These are phyloP conservation scores for Amphicarpaea edgeworthii DNA, from an alignment of 306 rosid genomes.

Conservation along the genomic window DNA sequence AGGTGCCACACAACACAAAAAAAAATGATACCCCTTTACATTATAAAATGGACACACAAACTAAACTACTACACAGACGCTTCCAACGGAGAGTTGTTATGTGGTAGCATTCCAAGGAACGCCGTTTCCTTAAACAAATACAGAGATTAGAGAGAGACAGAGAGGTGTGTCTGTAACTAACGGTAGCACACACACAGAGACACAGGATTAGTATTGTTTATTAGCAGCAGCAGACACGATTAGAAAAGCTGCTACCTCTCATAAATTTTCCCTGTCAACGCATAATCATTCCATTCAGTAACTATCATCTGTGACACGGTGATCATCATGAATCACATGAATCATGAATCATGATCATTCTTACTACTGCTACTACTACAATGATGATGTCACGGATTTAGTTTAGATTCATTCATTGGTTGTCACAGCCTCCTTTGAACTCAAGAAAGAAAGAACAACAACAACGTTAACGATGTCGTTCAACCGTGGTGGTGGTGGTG, in stretches of 20 bases:
- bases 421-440: background rate
- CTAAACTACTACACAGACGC: background rate
- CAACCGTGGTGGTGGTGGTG: slow-evolving; percentile 15
- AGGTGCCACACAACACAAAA: background rate
- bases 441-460: background rate
- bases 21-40: background rate
- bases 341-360: too few species aligned
- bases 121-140: slow-evolving; percentile 26
- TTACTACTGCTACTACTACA: background rate
- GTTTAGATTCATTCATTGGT: too few species aligned
- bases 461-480: background rate
- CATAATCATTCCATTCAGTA: slow-evolving; percentile 36
- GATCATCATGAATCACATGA: too few species aligned
- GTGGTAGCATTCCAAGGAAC: background rate
- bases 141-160: background rate
- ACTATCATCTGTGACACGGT: slow-evolving; percentile 25
- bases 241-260: slow-evolving; percentile 37
- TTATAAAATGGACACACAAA: slow-evolving; percentile 11
- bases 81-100: slow-evolving; percentile 29
- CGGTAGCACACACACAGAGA: too few species aligned
- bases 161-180: slow-evolving; percentile 30
- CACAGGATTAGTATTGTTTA: too few species aligned
- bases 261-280: slow-evolving; percentile 34
- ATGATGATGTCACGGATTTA: slow-evolving; percentile 10
- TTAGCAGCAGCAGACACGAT: slow-evolving; percentile 35